Evolutionary conservation across 208 protist genomes (phyloP).

Genomic region (Crithidia fasciculata): DNA sequence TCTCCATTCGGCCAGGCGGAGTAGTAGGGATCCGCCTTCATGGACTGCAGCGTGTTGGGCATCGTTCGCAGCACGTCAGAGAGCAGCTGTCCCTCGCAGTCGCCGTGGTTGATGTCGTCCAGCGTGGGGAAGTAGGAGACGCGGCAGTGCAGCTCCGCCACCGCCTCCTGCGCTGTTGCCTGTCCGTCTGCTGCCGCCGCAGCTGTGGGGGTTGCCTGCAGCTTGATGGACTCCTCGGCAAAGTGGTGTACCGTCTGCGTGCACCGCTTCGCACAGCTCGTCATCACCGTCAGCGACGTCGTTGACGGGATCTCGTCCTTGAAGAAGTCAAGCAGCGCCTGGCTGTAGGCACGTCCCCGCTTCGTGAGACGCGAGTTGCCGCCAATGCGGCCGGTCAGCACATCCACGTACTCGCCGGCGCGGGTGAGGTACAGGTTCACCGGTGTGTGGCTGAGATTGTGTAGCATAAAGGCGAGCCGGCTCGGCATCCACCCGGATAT

Average conservation of each 20-base stretch:
- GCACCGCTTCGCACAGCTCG: constrained; percentile 82
- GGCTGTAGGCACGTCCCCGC: constrained; percentile 75
- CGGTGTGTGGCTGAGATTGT: constrained; percentile 81
- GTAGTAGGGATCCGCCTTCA: constrained; percentile 87
- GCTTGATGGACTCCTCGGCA: constrained; percentile 55
- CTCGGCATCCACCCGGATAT: constrained; percentile 89
- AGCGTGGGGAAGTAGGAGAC: constrained; percentile 87
- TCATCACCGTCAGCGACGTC: constrained; percentile 70
- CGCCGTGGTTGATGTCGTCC: constrained; percentile 88
- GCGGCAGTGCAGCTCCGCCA: constrained; percentile 56
- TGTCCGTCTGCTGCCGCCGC: neutral
- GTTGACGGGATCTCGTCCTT: constrained; percentile 42
- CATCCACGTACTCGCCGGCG: constrained; percentile 86
- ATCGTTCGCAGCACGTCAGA: constrained; percentile 76
- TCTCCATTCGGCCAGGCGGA: constrained; percentile 90
- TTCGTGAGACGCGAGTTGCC: constrained; percentile 85
- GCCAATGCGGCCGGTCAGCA: constrained; percentile 75
- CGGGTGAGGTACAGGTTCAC: constrained; percentile 83
- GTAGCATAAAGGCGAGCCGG: constrained; percentile 86
- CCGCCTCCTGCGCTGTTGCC: neutral
- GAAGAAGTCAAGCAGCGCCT: constrained; percentile 77
- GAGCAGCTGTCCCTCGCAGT: constrained; percentile 84
- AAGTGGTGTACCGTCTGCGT: constrained; percentile 87
- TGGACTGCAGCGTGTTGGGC: constrained; percentile 76
- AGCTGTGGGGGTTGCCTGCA: neutral